Evolutionary conservation across 2,329 filamentous ascomycete species (phyloP).

Genomic region (Talaromyces marneffei): DNA sequence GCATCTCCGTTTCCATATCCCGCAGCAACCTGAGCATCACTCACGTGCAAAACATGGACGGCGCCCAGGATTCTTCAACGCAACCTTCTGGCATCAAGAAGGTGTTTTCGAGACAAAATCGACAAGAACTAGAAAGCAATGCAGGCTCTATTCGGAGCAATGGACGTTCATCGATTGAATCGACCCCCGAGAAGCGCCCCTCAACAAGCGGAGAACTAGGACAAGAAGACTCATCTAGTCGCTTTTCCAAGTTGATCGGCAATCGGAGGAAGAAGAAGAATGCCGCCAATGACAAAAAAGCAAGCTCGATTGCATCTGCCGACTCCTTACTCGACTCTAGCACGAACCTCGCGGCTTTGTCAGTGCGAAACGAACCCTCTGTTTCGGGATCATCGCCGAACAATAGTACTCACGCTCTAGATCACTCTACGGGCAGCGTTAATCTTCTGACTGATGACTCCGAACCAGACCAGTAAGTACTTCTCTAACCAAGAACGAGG

Average conservation of each 20-base stretch:
- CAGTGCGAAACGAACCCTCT: slow-evolving; percentile 23
- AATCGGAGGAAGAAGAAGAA: slow-evolving; percentile 42
- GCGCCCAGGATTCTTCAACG: slow-evolving; percentile 21
- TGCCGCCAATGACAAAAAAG: slow-evolving; percentile 21
- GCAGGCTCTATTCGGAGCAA: slow-evolving; percentile 29
- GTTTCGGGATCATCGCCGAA: slow-evolving; percentile 21
- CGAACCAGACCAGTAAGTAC: slow-evolving; percentile 37
- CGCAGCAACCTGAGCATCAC: background rate
- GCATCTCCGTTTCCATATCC: background rate
- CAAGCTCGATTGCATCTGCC: slow-evolving; percentile 6
- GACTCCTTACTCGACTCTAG: background rate
- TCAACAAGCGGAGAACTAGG: slow-evolving; percentile 29
- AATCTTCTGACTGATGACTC: slow-evolving; percentile 33
- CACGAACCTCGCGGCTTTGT: background rate
- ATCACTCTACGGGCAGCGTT: slow-evolving; percentile 19
- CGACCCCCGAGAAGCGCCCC: slow-evolving; percentile 33
- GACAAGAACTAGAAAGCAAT: slow-evolving; percentile 29
- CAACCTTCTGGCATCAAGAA: slow-evolving; percentile 31
- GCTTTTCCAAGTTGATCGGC: slow-evolving; percentile 49
- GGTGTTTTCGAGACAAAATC: slow-evolving; percentile 30
- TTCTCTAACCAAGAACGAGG: background rate
- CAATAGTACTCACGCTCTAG: slow-evolving; percentile 20
- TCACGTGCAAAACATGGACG: slow-evolving; percentile 27
- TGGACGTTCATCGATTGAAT: slow-evolving; percentile 35
- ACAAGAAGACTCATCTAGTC: slow-evolving; percentile 31